These are phyloP conservation scores for Rauvolfia tetraphylla DNA, from an alignment of 257 asterid genomes.

Conservation along the genomic window DNA sequence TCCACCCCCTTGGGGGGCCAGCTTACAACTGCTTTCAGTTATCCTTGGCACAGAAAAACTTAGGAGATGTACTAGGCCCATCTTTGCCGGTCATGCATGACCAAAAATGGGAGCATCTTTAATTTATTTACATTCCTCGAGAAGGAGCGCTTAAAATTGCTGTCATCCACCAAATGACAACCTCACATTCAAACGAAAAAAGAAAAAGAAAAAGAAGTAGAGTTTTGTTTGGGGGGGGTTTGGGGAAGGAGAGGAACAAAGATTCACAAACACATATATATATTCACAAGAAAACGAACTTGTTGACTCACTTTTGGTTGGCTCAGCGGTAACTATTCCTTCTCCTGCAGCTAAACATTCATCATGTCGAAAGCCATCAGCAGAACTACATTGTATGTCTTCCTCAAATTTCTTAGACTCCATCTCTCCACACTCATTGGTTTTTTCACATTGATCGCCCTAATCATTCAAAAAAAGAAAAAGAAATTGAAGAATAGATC, in stretches of 20 bases:
- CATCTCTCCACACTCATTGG: slow-evolving; percentile 7
- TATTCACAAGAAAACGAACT: background rate
- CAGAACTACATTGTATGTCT: background rate
- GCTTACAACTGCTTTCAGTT: background rate
- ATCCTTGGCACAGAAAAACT: background rate
- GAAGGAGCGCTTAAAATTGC: background rate
- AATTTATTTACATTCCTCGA: background rate
- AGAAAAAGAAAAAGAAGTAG: background rate
- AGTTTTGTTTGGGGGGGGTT: no score
- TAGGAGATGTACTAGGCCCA: background rate
- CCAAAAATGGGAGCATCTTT: background rate
- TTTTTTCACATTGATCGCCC: slow-evolving; percentile 23
- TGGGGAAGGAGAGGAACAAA: no score
- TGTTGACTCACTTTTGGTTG: slow-evolving; percentile 40
- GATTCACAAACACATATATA: background rate
- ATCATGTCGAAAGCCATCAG: slow-evolving; percentile 1
- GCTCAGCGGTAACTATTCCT: slow-evolving; percentile 29
- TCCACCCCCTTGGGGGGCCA: background rate
- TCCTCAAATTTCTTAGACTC: slow-evolving; percentile 13
- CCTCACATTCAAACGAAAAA: background rate
- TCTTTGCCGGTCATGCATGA: background rate
- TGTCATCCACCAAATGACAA: background rate
- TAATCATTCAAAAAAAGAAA: slow-evolving; percentile 2
- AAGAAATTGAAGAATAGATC: background rate
- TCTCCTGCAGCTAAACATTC: slow-evolving; percentile 29